Evolutionary conservation across 352 stramenopile species (phyloP).

Genomic region (Phytophthora macrochlamydospora): DNA sequence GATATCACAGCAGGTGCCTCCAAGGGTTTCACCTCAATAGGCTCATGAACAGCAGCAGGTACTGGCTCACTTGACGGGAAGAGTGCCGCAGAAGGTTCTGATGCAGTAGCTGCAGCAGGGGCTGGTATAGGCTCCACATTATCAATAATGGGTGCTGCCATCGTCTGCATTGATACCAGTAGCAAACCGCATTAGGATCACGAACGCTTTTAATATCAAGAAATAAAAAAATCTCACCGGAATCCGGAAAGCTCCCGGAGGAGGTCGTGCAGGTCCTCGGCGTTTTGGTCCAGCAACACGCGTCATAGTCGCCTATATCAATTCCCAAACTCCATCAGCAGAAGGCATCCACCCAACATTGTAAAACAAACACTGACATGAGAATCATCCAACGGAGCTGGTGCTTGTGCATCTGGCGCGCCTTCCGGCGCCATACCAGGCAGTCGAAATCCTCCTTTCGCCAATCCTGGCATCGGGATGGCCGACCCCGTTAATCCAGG

Average conservation of each 20-base stretch:
- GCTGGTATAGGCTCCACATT: conserved; percentile 28
- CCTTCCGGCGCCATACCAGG: conserved; percentile 62
- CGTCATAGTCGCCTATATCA: conserved; percentile 69
- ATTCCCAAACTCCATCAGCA: conserved; percentile 12
- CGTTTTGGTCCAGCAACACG: conserved; percentile 79
- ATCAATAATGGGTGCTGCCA: conserved; percentile 40
- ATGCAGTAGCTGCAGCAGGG: not conserved
- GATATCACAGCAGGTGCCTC: conserved; percentile 14
- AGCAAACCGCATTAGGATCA: conserved; percentile 12
- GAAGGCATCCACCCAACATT: not conserved
- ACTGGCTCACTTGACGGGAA: conserved; percentile 3
- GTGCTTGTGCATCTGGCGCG: conserved; percentile 26
- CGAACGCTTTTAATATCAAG: not conserved
- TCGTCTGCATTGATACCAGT: conserved; percentile 34
- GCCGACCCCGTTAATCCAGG: conserved; percentile 76
- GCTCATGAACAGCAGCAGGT: conserved; percentile 8
- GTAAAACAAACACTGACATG: conserved; percentile 54
- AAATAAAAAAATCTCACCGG: conserved; percentile 33
- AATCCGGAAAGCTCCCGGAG: conserved; percentile 70
- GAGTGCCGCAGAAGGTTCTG: not conserved
- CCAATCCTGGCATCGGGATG: conserved; percentile 83
- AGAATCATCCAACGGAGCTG: conserved; percentile 49
- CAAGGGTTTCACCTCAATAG: conserved; percentile 14
- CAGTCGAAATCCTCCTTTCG: conserved; percentile 68
- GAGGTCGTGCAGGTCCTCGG: conserved; percentile 64